These are phyloP conservation scores for Pezicula carpinea DNA, from an alignment of 2,329 filamentous ascomycete species.

Conservation along the genomic window DNA sequence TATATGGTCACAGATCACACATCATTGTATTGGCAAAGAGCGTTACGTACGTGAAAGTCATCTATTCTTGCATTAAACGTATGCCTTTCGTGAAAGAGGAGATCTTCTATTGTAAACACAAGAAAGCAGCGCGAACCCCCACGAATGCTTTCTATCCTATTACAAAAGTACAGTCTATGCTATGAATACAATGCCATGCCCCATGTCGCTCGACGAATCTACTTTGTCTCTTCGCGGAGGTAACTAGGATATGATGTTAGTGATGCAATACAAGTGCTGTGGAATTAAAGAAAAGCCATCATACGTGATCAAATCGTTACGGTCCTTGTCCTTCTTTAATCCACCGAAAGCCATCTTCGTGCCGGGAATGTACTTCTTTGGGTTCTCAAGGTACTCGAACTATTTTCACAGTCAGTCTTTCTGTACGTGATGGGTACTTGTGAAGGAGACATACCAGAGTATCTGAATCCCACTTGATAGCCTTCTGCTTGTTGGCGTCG, in stretches of 20 bases:
- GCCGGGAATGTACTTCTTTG: constrained; percentile 99
- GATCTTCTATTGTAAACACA: constrained; percentile 3
- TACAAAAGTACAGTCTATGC: constrained; percentile 14
- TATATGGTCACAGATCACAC: too few species aligned
- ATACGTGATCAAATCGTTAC: constrained; percentile 97
- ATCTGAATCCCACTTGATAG: constrained; percentile 79
- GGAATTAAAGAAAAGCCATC: constrained; percentile 32
- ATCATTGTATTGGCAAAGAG: too few species aligned
- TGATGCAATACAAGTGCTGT: not conserved
- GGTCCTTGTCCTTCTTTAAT: constrained; percentile 99
- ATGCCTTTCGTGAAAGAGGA: constrained; percentile 8
- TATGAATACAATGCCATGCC: constrained; percentile 25
- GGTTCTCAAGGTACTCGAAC: constrained; percentile 99
- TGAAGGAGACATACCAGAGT: constrained; percentile 61
- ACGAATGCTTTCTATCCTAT: not conserved
- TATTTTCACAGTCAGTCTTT: constrained; percentile 29
- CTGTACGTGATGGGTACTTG: not conserved
- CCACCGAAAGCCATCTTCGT: constrained; percentile 99
- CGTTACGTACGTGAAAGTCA: too few species aligned
- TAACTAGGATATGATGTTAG: constrained; percentile 40
- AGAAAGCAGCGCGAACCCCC: not conserved
- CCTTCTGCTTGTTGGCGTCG: constrained; percentile 99
- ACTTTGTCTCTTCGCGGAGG: constrained; percentile 67
- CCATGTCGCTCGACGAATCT: constrained; percentile 35
- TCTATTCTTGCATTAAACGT: not conserved